phyloP scores from a whole-genome alignment of 106 monocot species.

The Allium cepa region DNA sequence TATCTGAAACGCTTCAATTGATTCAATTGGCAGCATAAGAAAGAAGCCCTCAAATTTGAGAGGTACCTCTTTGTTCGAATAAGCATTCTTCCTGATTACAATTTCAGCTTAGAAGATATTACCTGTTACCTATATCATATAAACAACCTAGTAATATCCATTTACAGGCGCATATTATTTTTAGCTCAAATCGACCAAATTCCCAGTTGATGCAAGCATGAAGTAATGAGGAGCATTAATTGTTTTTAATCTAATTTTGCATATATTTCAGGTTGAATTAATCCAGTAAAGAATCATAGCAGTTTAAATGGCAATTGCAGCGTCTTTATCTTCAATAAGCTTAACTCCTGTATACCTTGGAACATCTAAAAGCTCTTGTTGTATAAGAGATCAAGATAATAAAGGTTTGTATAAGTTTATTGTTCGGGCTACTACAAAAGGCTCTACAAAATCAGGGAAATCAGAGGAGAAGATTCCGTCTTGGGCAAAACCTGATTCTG shows the following conservation, averaged over 20 bases:
- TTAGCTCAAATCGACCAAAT: too few species aligned
- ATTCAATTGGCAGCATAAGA: too few species aligned
- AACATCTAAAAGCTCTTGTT: background rate
- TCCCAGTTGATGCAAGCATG: too few species aligned
- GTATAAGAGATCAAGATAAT: background rate
- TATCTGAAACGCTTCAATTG: too few species aligned
- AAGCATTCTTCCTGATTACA: too few species aligned
- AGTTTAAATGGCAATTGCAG: conserved; percentile 14
- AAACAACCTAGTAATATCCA: too few species aligned
- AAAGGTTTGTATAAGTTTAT: conserved; percentile 7
- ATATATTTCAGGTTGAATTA: background rate
- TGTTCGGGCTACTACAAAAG: conserved; percentile 45
- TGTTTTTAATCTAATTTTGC: background rate
- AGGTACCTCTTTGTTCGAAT: too few species aligned
- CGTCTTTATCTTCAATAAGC: conserved; percentile 12
- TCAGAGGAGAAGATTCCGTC: conserved; percentile 75
- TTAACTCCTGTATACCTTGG: background rate
- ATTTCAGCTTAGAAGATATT: too few species aligned
- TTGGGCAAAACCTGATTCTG: conserved; percentile 79
- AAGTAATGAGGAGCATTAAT: too few species aligned
- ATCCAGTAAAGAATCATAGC: background rate
- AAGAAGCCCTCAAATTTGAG: too few species aligned
- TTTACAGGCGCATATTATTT: too few species aligned
- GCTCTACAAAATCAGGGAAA: conserved; percentile 48
- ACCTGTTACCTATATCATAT: too few species aligned